Evolutionary conservation across 495 filamentous ascomycete species (phyloP).

Genomic region (Aspergillus mulundensis): DNA sequence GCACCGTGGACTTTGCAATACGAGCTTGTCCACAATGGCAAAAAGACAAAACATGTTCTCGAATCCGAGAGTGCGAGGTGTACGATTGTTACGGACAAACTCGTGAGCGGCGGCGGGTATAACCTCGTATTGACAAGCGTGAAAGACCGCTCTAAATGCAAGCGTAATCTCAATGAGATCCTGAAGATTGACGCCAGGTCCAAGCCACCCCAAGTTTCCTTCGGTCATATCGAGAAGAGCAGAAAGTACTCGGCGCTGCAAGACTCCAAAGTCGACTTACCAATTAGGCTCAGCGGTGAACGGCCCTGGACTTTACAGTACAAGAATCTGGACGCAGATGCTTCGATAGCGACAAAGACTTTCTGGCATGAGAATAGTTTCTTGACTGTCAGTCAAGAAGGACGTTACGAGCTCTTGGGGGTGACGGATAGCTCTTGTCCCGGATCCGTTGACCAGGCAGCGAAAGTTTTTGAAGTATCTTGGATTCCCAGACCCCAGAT

Average conservation of each 20-base stretch:
- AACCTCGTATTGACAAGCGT: slow-evolving; percentile 75
- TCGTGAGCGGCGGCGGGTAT: slow-evolving; percentile 82
- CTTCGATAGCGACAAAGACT: slow-evolving; percentile 42
- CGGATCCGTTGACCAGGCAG: slow-evolving; percentile 67
- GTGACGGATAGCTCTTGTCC: slow-evolving; percentile 75
- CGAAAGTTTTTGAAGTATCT: slow-evolving; percentile 69
- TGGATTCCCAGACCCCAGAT: slow-evolving; percentile 82
- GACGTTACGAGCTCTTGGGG: slow-evolving; percentile 72
- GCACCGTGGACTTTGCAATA: slow-evolving; percentile 87
- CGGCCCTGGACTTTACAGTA: slow-evolving; percentile 78
- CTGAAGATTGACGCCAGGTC: slow-evolving; percentile 78
- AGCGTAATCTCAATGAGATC: slow-evolving; percentile 74
- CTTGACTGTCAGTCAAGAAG: slow-evolving; percentile 59
- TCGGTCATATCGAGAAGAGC: slow-evolving; percentile 77
- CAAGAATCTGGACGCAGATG: slow-evolving; percentile 52
- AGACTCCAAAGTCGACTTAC: slow-evolving; percentile 64
- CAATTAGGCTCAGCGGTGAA: slow-evolving; percentile 76
- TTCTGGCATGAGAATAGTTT: slow-evolving; percentile 64
- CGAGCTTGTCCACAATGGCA: slow-evolving; percentile 87
- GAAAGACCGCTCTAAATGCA: slow-evolving; percentile 81
- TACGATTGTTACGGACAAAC: slow-evolving; percentile 66
- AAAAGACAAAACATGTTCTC: slow-evolving; percentile 64
- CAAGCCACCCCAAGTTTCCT: slow-evolving; percentile 78
- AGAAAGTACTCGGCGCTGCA: slow-evolving; percentile 70
- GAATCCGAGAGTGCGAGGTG: slow-evolving; percentile 55